Conservation (phyloP, 768 basidiomycete species). For the Exsudoporus frostii region DNA sequence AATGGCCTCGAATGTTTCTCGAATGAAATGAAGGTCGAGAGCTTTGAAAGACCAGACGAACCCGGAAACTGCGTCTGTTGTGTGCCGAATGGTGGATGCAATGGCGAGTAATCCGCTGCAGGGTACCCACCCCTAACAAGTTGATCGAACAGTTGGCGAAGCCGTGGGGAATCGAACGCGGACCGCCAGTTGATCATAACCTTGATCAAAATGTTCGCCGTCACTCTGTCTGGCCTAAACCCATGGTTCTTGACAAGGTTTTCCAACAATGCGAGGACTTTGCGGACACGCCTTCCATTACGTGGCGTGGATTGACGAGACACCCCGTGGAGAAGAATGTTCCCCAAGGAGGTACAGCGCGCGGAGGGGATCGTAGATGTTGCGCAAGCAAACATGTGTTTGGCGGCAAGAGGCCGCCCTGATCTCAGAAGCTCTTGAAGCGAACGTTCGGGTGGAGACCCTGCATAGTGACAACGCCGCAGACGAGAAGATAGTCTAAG, state of each 20-base stretch:
- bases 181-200: slow-evolving; percentile 51
- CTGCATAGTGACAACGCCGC: slow-evolving; percentile 3
- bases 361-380: slow-evolving; percentile 28
- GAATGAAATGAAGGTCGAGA: slow-evolving; percentile 48
- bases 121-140: slow-evolving; percentile 61
- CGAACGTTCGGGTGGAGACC: slow-evolving; percentile 10
- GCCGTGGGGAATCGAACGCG: slow-evolving; percentile 38
- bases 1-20: slow-evolving; percentile 61
- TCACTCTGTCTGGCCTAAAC: slow-evolving; percentile 65
- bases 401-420: slow-evolving; percentile 43
- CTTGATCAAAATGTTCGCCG: slow-evolving; percentile 67
- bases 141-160: slow-evolving; percentile 63
- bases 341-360: slow-evolving; percentile 48
- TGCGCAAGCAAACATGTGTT: slow-evolving; percentile 36
- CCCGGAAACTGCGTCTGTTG: slow-evolving; percentile 10
- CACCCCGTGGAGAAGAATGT: slow-evolving; percentile 51
- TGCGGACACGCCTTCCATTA: slow-evolving; percentile 46
- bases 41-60: slow-evolving; percentile 33
- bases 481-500: slow-evolving; percentile 19
- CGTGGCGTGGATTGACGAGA: slow-evolving; percentile 32
- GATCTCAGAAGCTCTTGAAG: slow-evolving; percentile 28
- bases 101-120: slow-evolving; percentile 26
- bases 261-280: slow-evolving; percentile 38
- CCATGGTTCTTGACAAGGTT: slow-evolving; percentile 41
- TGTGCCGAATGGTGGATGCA: slow-evolving; percentile 47